Evolutionary conservation across 1,284 basidiomycete genomes (phyloP).

Genomic region (Gomphus bonarii): DNA sequence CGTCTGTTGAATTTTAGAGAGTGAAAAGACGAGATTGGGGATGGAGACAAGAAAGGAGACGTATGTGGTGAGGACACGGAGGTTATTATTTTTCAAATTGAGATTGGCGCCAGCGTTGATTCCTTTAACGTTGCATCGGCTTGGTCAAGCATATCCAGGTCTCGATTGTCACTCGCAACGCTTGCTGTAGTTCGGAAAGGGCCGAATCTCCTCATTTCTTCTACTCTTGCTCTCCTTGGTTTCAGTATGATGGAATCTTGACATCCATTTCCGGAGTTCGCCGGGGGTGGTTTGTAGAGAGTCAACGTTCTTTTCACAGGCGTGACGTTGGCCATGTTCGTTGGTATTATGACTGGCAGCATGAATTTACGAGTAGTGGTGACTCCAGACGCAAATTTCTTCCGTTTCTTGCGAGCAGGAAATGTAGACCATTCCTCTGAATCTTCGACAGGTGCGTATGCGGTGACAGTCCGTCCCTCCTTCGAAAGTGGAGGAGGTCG

Average conservation of each 20-base stretch:
- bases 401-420: constrained; percentile 25
- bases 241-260: background rate
- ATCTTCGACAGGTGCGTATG: constrained; percentile 25
- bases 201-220: background rate
- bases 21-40: background rate
- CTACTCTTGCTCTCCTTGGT: background rate
- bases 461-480: constrained; percentile 10
- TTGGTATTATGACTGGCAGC: constrained; percentile 21
- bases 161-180: background rate
- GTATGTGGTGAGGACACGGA: background rate
- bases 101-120: background rate
- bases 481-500: background rate
- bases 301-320: background rate
- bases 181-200: background rate
- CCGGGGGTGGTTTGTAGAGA: constrained; percentile 6
- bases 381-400: constrained; percentile 14
- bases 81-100: background rate
- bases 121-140: background rate
- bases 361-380: constrained; percentile 27
- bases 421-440: constrained; percentile 42
- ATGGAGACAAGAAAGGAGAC: background rate
- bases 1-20: background rate
- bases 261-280: background rate
- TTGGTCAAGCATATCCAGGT: background rate
- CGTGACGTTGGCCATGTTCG: background rate